phyloP scores from a whole-genome alignment of 2,329 filamentous ascomycete genomes.

The Pseudogymnoascus pannorum region DNA sequence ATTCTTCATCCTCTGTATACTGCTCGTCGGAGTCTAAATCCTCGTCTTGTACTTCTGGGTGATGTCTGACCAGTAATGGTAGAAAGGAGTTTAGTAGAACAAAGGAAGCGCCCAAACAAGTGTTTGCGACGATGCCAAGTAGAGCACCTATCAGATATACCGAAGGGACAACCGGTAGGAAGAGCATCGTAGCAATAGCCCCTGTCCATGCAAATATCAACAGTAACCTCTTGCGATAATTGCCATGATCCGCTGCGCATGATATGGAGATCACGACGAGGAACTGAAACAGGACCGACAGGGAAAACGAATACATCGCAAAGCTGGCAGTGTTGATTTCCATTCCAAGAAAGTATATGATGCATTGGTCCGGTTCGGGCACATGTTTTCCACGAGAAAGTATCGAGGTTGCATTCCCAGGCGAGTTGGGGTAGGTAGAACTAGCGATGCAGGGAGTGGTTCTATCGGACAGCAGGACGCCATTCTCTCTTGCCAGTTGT shows the following conservation, averaged over 20 bases:
- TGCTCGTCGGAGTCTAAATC: constrained; percentile 15
- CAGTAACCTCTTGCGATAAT: constrained; percentile 81
- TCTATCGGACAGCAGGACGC: constrained; percentile 73
- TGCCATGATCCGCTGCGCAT: constrained; percentile 89
- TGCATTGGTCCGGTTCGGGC: constrained; percentile 52
- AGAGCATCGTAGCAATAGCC: constrained; percentile 78
- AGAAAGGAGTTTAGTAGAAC: constrained; percentile 94
- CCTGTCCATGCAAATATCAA: constrained; percentile 79
- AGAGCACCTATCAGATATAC: constrained; percentile 76
- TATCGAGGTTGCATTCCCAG: constrained; percentile 19
- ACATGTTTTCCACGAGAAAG: neutral
- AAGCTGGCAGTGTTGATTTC: constrained; percentile 95
- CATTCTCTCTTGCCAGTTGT: constrained; percentile 85
- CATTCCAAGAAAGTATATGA: constrained; percentile 72
- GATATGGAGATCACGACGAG: constrained; percentile 93
- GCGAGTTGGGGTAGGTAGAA: constrained; percentile 32
- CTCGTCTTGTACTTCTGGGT: constrained; percentile 39
- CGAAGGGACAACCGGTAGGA: constrained; percentile 67
- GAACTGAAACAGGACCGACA: constrained; percentile 83
- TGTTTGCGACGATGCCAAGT: constrained; percentile 84
- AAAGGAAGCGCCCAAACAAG: constrained; percentile 89
- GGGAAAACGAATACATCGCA: constrained; percentile 96
- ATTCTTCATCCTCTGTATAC: constrained; percentile 11
- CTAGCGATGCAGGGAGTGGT: constrained; percentile 65
- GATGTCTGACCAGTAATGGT: constrained; percentile 80